Conservation (phyloP, 352 stramenopile genomes). For the Globisporangium carolinianum region DNA sequence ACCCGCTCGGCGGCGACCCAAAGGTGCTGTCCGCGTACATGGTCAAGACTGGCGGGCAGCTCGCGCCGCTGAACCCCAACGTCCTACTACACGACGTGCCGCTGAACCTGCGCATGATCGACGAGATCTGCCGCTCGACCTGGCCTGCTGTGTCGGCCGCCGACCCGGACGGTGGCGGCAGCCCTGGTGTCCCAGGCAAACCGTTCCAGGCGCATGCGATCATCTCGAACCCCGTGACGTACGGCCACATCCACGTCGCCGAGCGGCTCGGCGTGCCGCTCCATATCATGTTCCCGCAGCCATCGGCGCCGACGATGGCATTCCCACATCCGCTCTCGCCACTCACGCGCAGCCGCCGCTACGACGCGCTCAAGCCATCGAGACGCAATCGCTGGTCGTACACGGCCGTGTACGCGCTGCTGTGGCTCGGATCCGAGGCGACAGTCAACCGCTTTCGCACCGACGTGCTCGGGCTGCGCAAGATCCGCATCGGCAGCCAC, state of each 20-base stretch:
- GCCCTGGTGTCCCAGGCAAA: conserved; percentile 25
- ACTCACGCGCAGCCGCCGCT: conserved; percentile 2
- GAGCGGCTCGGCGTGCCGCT: conserved; percentile 88
- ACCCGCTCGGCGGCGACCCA: conserved; percentile 63
- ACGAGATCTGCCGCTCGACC: conserved; percentile 82
- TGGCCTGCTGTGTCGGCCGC: conserved; percentile 82
- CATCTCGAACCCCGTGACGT: conserved; percentile 92
- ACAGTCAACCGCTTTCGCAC: conserved; percentile 53
- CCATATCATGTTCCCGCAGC: conserved; percentile 93
- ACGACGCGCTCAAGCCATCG: conserved; percentile 15
- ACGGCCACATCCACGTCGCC: conserved; percentile 90
- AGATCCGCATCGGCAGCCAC: conserved; percentile 24
- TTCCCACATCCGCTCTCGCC: conserved; percentile 87
- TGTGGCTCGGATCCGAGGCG: conserved; percentile 39
- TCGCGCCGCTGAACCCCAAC: conserved; percentile 66
- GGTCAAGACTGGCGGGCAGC: conserved; percentile 79
- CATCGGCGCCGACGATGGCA: conserved; percentile 80
- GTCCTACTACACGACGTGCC: conserved; percentile 62
- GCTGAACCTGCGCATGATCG: conserved; percentile 86
- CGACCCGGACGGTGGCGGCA: conserved; percentile 66
- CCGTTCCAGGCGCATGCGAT: conserved; percentile 88
- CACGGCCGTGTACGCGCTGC: conserved; percentile 37
- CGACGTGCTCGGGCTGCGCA: conserved; percentile 30
- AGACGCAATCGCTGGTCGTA: conserved; percentile 49
- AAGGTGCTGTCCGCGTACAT: conserved; percentile 88